Evolutionary conservation across 495 filamentous ascomycete genomes (phyloP), one percentile per base, ranked within the genome.

Genomic region (Tuber aestivum): DNA sequence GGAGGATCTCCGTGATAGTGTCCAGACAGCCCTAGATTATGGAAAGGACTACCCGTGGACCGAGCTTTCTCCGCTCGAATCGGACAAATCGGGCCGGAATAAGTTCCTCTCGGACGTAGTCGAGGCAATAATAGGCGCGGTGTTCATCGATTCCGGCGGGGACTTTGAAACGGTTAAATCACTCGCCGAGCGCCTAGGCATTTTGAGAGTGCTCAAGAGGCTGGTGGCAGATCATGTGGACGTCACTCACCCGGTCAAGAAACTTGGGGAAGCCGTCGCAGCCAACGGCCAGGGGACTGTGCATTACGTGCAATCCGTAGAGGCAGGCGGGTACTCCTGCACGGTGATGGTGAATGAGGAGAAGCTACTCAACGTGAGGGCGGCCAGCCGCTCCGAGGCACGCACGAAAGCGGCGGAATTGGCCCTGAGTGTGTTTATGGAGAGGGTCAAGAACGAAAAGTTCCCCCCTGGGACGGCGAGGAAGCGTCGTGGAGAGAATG

Each of bases 61-160:
- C 2, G 80, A 87, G 0, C 89, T 99, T 32, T 84, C 88, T 0
- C 85, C 87, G 0, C 86, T 97, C 1, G 85, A 88, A 42, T 86
- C 91, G 1, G 89, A 89, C 38, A 65, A 65, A 27, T 65, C 56
- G 32, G 56, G 56, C 32, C 56, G 56, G 14, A 72, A 72, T 21
- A 98, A 97, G 78, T 92, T 93, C 86, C 90, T 92, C 84, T 95
- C 92, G 0, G 95, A 99, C 81, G 85, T 97, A 16, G 85, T 97
- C 56, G 95, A 99, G 86, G 88, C 87, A 71, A 76, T 95, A 1
- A 83, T 97, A 1, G 95, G 93, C 0, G 95, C 95, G 0, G 88
- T 97, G 0, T 99, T 91, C 85, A 86, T 97, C 71, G 95, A 97
- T 82, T 92, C 90, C 0, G 77, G 81, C 6, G 92, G 92, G 3